Evolutionary conservation across 2,329 filamentous ascomycete genomes (phyloP).

Genomic region (Hymenoscyphus occultus): DNA sequence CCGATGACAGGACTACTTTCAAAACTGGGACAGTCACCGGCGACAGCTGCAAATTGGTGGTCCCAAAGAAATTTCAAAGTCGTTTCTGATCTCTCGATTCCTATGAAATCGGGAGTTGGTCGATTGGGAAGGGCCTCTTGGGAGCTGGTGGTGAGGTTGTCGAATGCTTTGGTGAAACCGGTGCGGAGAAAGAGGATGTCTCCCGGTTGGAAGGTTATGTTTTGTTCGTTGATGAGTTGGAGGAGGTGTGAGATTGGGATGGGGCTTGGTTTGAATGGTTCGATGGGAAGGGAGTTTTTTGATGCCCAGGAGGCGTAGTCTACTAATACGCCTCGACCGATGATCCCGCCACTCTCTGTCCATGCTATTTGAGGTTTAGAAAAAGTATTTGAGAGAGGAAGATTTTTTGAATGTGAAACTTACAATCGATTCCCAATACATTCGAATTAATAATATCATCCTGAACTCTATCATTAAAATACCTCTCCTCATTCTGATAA

Average conservation of each 20-base stretch:
- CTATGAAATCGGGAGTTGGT: constrained; percentile 30
- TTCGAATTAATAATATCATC: constrained; percentile 18
- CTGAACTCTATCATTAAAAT: constrained; percentile 34
- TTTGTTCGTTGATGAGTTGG: constrained; percentile 28
- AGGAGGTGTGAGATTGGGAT: constrained; percentile 2
- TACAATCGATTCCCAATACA: constrained; percentile 23
- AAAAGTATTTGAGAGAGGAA: neutral
- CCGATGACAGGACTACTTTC: constrained; percentile 41
- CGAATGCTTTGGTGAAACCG: constrained; percentile 38
- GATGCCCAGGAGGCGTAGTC: constrained; percentile 51
- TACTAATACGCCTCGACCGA: constrained; percentile 45
- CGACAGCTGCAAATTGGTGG: constrained; percentile 44
- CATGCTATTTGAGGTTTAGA: constrained; percentile 40
- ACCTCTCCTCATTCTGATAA: constrained; percentile 34
- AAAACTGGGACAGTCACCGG: constrained; percentile 43
- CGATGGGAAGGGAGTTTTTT: constrained; percentile 34
- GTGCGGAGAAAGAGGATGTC: constrained; percentile 42
- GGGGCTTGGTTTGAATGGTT: constrained; percentile 37
- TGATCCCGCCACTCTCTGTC: constrained; percentile 41
- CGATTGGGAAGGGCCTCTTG: constrained; percentile 23
- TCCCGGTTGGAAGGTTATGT: constrained; percentile 36
- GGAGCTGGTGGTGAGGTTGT: constrained; percentile 25
- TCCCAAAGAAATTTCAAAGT: constrained; percentile 47
- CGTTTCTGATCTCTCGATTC: constrained; percentile 38
- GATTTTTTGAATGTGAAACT: constrained; percentile 11